Percentiles rank a stretch among this genome's conserved stretches.
Evolutionary conservation across 371 early-diverging fungal species (phyloP).

Genomic region (Sporodiniella umbellata): DNA sequence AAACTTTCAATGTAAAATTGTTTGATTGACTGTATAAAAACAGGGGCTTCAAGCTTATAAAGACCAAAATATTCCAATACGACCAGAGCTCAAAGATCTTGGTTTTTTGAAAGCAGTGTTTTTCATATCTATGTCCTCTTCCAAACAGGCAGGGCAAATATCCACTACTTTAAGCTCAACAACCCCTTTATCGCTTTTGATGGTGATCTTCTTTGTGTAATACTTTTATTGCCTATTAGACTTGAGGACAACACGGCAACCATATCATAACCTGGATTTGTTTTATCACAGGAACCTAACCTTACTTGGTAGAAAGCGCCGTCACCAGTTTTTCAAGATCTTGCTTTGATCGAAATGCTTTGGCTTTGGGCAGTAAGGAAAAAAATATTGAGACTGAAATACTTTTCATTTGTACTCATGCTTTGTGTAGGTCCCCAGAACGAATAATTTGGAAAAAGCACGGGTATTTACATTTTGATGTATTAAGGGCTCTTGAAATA

Average conservation of each 20-base stretch:
- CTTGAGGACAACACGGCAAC: slow-evolving; percentile 23
- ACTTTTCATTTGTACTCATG: no score
- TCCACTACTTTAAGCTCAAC: slow-evolving; percentile 33
- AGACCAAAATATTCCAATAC: slow-evolving; percentile 41
- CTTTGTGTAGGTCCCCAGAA: no score
- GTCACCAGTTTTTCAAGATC: slow-evolving; percentile 6
- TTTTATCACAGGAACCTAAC: slow-evolving; percentile 25
- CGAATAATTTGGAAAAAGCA: no score
- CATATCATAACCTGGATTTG: slow-evolving; percentile 12
- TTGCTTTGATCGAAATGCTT: slow-evolving; percentile 4
- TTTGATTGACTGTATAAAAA: no score
- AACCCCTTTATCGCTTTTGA: slow-evolving; percentile 27
- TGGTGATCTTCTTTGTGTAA: slow-evolving; percentile 33
- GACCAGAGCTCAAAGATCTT: slow-evolving; percentile 30
- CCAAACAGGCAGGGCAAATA: slow-evolving; percentile 45
- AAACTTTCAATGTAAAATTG: no score
- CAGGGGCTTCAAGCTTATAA: neutral
- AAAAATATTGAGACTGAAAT: neutral
- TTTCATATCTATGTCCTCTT: slow-evolving; percentile 38
- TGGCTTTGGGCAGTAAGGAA: neutral
- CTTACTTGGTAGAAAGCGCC: slow-evolving; percentile 27
- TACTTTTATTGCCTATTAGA: slow-evolving; percentile 15
- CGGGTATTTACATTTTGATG: no score
- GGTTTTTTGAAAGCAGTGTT: slow-evolving; percentile 47
- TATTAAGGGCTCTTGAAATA: no score